Evolutionary conservation across 2,329 filamentous ascomycete species (phyloP), one percentile per base, ranked within the genome.

Genomic region (Trichoderma koningii): DNA sequence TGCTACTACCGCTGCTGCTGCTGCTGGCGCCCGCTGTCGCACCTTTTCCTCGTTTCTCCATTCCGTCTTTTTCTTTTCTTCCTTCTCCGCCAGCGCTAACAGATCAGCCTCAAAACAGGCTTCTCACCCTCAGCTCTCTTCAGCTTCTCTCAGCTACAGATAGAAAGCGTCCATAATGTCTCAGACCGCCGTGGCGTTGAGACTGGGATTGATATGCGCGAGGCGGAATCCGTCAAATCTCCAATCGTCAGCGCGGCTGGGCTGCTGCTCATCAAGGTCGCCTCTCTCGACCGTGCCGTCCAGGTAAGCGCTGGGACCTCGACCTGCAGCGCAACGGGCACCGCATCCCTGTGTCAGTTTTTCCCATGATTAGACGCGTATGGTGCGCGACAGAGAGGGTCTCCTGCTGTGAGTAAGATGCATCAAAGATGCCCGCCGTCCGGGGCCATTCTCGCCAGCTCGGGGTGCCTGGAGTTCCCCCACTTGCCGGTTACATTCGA

Each of bases 61-160:
- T 55, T 42, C 14, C 14, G 34, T 21, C 21, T n/a, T 41, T 14
- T 41, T 14, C 14, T 26, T 55, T 44, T 4, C 21, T 26, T 26
- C 23, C 23, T 19, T 48, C 38, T 41, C 21, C 15, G 52, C 52
- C 52, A 44, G 52, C 52, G 9, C 34, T 26, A 44, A 42, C 15
- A 41, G 14, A 26, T 10, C 38, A 55, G 52, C 52, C 34, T 42
- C 55, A 50, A 23, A 5, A 38, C 44, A 48, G 42, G 15, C 6
- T 21, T 42, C 19, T 48, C 26, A 2, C 28, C 28, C 21, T 51
- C 56, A 57, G 55, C 55, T 34, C 50, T 34, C 5, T 34, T 50
- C 56, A 60, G 56, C 56, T 60, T 41, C 15, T 51, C 48, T 26
- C 48, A 28, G 15, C 26, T 50, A 26, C 56, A 60, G 56, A 30